Percentiles rank a stretch among this genome's conserved stretches.
phyloP scores from a whole-genome alignment of 306 rosid genomes.

The Cicer bijugum region DNA sequence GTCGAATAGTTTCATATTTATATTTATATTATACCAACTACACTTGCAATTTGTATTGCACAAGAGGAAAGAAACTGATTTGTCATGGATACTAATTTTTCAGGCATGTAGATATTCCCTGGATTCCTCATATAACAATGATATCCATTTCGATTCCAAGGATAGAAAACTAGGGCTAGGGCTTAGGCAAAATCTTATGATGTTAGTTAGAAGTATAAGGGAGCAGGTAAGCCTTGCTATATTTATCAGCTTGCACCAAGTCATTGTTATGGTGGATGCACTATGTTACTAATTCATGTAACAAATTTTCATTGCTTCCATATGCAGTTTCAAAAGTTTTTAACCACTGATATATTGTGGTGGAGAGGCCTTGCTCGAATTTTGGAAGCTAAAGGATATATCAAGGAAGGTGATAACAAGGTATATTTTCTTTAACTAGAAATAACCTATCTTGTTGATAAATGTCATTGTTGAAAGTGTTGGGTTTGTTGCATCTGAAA shows the following conservation, averaged over 20 bases:
- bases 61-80: constrained; percentile 32
- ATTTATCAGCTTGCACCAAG: constrained; percentile 27
- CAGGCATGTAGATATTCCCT: constrained; percentile 46
- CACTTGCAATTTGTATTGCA: constrained; percentile 26
- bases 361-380: constrained; percentile 95
- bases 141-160: constrained; percentile 39
- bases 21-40: constrained; percentile 31
- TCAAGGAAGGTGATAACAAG: constrained; percentile 75
- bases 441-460: constrained; percentile 14
- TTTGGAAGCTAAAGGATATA: constrained; percentile 71
- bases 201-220: constrained; percentile 71
- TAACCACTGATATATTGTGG: constrained; percentile 72
- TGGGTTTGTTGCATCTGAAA: constrained; percentile 23
- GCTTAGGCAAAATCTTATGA: constrained; percentile 58
- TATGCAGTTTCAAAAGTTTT: constrained; percentile 64
- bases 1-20: constrained; percentile 42
- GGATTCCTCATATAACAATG: constrained; percentile 50
- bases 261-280: constrained; percentile 7
- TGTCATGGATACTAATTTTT: constrained; percentile 36
- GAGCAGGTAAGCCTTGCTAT: constrained; percentile 62
- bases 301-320: constrained; percentile 31
- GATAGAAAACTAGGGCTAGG: constrained; percentile 42
- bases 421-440: constrained; percentile 48
- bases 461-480: constrained; percentile 19
- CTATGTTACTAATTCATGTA: constrained; percentile 12